Evolutionary conservation across 495 filamentous ascomycete genomes (phyloP), one percentile per base, ranked within the genome.

Genomic region (Chlorociboria aeruginascens): DNA sequence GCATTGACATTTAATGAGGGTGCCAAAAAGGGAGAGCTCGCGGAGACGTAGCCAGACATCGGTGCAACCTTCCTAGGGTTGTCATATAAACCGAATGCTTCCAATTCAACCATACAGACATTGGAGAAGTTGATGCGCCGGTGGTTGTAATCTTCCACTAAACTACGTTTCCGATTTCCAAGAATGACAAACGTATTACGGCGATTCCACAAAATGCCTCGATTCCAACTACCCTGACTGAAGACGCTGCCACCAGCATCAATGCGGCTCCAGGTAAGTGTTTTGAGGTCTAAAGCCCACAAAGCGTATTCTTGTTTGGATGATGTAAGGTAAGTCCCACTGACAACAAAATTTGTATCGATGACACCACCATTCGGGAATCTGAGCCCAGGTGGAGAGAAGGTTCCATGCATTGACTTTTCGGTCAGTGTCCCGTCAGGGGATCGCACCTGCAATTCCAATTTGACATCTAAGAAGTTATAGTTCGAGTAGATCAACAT

Each of bases 401-500:
- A 86, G 28, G 77, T 74, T 17, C 86, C 86, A 40, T 79, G 78
- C 90, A 98, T 96, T 9, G 85, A 73, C 55, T 86, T 89, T 59
- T 97, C 92, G 3, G 77, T 72, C 52, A 98, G 66, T 8, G 81
- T 81, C 39, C 93, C 92, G 63, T 98, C 90, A 28, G 85, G 77
- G 11, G 80, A 61, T 45, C 92, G 78, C 38, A 98, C 76, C 58
- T 97, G 93, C 30, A 98, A 70, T 61, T 97, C 92, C 16, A 98
- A 65, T 58, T 95, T 97, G 51, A 97, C 92, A 52, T 97, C 89
- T 33, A 97, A 62, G 61, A 98, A 98, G 63, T 98, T 97, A 62
- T 97, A 98, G 59, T 98, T 98, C 35, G 92, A 97, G 62, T 98
- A 98, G 30, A 98, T 93, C 44, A 98, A 73, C 87, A 96, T 95